Percentiles rank a stretch among this genome's conserved stretches.
phyloP scores from a whole-genome alignment of 306 rosid genomes.

The Coriaria nepalensis region DNA sequence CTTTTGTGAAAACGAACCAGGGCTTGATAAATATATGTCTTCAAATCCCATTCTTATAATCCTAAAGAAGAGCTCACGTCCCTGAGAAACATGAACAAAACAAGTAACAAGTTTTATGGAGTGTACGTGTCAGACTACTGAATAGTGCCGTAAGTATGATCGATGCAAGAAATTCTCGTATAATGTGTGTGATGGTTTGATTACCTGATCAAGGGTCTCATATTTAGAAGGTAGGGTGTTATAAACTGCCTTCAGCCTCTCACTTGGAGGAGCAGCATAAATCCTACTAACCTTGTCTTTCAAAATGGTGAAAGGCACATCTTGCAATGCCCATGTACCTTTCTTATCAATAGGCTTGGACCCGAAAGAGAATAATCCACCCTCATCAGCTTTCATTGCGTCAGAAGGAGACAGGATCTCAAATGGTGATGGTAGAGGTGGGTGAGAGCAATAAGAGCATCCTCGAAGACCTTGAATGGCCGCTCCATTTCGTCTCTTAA shows the following conservation, averaged over 20 bases:
- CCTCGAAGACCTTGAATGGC: slow-evolving; percentile 67
- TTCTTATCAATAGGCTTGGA: slow-evolving; percentile 37
- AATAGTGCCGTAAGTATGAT: neutral
- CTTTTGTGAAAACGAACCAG: slow-evolving; percentile 70
- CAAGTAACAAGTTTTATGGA: too few species aligned
- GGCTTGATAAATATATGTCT: slow-evolving; percentile 77
- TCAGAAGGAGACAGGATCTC: slow-evolving; percentile 59
- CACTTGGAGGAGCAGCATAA: slow-evolving; percentile 70
- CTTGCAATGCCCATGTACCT: slow-evolving; percentile 68
- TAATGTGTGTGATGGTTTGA: neutral
- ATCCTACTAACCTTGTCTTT: slow-evolving; percentile 77
- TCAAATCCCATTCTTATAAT: slow-evolving; percentile 92
- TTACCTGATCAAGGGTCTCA: slow-evolving; percentile 83
- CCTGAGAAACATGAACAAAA: slow-evolving; percentile 28
- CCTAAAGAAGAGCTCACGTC: slow-evolving; percentile 71
- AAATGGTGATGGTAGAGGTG: slow-evolving; percentile 67
- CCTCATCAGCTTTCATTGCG: slow-evolving; percentile 48
- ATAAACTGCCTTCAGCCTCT: slow-evolving; percentile 56
- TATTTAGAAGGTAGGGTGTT: slow-evolving; percentile 79
- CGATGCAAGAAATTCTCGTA: neutral
- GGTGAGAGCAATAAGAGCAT: slow-evolving; percentile 52
- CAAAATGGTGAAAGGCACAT: slow-evolving; percentile 55
- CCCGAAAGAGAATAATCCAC: slow-evolving; percentile 46
- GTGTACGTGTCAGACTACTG: too few species aligned
- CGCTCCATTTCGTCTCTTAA: slow-evolving; percentile 54